A percentile compares a stretch with the other conserved stretches of the same genome.
These are phyloP conservation scores for Voacanga thouarsii DNA, from an alignment of 257 asterid genomes.

Conservation along the genomic window DNA sequence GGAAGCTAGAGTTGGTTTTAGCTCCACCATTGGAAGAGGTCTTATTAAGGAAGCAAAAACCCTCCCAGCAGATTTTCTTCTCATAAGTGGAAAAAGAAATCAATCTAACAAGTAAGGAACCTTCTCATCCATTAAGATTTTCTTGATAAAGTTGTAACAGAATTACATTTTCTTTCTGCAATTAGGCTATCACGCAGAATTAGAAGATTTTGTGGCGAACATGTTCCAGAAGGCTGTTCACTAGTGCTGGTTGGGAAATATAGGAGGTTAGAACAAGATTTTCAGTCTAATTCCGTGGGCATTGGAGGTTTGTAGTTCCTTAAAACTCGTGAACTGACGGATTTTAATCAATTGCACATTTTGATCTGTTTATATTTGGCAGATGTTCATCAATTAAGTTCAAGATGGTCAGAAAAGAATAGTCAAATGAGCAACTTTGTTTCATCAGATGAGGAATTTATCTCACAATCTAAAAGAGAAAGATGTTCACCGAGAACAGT, in stretches of 20 bases:
- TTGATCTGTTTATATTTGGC: constrained; percentile 4
- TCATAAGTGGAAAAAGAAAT: constrained; percentile 46
- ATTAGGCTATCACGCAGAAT: constrained; percentile 38
- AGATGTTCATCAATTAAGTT: constrained; percentile 40
- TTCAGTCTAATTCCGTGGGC: constrained; percentile 23
- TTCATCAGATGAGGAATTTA: constrained; percentile 45
- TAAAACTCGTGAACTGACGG: background rate
- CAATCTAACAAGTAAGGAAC: constrained; percentile 45
- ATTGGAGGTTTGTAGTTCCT: constrained; percentile 31
- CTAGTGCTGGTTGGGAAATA: constrained; percentile 43
- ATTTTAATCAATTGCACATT: background rate
- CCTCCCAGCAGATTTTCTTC: constrained; percentile 56
- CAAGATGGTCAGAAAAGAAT: constrained; percentile 46
- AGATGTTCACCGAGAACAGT: constrained; percentile 65
- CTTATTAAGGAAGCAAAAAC: constrained; percentile 53
- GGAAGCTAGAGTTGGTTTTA: constrained; percentile 72
- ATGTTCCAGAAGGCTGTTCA: constrained; percentile 64
- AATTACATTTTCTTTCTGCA: constrained; percentile 9
- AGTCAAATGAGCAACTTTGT: constrained; percentile 36
- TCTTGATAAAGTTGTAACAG: background rate
- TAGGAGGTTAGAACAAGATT: constrained; percentile 11
- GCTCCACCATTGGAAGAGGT: constrained; percentile 52
- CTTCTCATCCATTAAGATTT: constrained; percentile 14
- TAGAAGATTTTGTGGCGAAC: constrained; percentile 47
- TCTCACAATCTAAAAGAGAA: constrained; percentile 17